These are phyloP conservation scores for Alloascoidea hylecoeti DNA, from an alignment of 805 yeast species.

Conservation along the genomic window DNA sequence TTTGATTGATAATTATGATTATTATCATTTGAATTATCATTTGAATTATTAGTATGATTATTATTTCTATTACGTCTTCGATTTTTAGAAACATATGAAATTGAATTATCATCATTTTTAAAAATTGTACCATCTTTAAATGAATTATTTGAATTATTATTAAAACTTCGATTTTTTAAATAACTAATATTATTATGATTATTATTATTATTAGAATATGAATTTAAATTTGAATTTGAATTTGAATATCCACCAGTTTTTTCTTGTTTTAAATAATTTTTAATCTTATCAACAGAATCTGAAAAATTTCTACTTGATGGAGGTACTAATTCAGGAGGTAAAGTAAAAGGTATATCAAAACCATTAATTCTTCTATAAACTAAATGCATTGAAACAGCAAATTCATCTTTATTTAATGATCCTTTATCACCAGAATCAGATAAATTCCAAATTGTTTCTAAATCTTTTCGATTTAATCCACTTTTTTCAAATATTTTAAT, in stretches of 20 bases:
- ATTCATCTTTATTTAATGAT: conserved; percentile 75
- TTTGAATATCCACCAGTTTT: conserved; percentile 16
- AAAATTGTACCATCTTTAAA: conserved; percentile 37
- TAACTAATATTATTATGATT: conserved; percentile 14
- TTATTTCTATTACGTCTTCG: conserved; percentile 37
- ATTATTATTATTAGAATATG: too few species aligned
- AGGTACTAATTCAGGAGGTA: conserved; percentile 86
- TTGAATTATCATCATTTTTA: conserved; percentile 62
- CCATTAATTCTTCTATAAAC: conserved; percentile 88
- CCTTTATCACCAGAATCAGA: conserved; percentile 78
- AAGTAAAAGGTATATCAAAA: conserved; percentile 60
- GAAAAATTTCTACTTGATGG: conserved; percentile 68
- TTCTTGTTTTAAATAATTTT: conserved; percentile 38
- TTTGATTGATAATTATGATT: background rate
- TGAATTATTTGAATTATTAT: conserved; percentile 15
- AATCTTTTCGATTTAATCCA: conserved; percentile 72
- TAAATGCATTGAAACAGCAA: conserved; percentile 94
- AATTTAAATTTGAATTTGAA: too few species aligned
- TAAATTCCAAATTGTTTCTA: conserved; percentile 85
- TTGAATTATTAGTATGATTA: conserved; percentile 9
- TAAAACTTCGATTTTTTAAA: conserved; percentile 17
- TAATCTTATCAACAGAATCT: conserved; percentile 56
- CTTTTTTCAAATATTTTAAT: conserved; percentile 82
- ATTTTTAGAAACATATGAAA: conserved; percentile 46
- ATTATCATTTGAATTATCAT: conserved; percentile 1